These are phyloP conservation scores for Tagetes erecta DNA, from an alignment of 129 eudicot species.

Conservation along the genomic window DNA sequence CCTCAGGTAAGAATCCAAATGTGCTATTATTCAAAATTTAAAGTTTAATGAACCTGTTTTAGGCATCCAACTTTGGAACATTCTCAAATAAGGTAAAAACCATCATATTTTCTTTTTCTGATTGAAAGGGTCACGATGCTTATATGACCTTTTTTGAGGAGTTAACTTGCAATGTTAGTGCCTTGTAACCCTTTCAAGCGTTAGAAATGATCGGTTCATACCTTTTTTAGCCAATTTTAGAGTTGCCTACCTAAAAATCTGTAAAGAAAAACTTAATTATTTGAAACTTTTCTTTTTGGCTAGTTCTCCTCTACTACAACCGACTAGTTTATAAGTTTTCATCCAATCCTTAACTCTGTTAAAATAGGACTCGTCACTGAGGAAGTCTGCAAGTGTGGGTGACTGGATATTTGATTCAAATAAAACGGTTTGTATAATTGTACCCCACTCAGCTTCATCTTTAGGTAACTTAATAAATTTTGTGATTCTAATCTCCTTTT, in stretches of 20 bases:
- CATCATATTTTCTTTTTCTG: neutral
- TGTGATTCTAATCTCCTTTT: neutral
- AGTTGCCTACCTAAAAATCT: neutral
- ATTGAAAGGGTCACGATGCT: neutral
- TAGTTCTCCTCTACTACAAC: neutral
- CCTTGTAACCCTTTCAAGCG: neutral
- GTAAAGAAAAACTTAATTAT: neutral
- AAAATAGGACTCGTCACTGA: constrained; percentile 68
- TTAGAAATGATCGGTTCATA: neutral
- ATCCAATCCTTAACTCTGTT: constrained; percentile 22
- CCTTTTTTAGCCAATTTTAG: neutral
- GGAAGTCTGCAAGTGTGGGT: constrained; percentile 97
- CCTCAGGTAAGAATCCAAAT: constrained; percentile 58
- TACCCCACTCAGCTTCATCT: constrained; percentile 37
- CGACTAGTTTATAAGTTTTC: constrained; percentile 12
- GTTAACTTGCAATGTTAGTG: neutral
- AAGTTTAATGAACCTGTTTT: neutral
- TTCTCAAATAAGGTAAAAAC: neutral
- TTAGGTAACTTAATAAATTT: neutral
- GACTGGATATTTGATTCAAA: constrained; percentile 88
- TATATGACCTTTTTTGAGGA: neutral
- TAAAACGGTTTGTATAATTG: constrained; percentile 60
- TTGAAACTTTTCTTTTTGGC: neutral
- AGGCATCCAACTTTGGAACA: neutral
- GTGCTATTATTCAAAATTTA: neutral